Base-by-base conservation (phyloP, 2,329 filamentous ascomycete genomes). In the Myotisia sp. region DNA sequence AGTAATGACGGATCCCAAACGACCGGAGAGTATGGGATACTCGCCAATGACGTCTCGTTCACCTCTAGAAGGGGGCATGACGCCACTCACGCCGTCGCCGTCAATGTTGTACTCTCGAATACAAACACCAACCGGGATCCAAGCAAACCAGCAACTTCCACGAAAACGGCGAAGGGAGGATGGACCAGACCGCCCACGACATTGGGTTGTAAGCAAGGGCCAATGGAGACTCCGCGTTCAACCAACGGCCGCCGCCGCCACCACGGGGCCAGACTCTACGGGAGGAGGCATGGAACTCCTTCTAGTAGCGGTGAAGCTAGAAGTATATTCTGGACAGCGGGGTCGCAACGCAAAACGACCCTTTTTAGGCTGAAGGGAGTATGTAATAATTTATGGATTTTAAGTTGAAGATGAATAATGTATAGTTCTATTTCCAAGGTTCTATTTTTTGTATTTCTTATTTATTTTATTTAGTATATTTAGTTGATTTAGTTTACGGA, bases 171-270 rank as follows among this genome's bases (percentile, higher is more conserved):
- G 29, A 55, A 70, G 42, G 64, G 68, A 51, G 52, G 68, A 39
- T 55, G 62, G 37, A 56, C 68, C 42, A 33, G 34, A 45, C 9
- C 40, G 33, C 54, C 26, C 63, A 17, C 39, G 48, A 33, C 50
- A 49, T 39, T 84, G 79, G 78, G 62, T 74, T 23, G 63, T 86
- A 13, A 66, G 62, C 38, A 77, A 64, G 10, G 79, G 77, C 1
- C 79, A 82, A 53, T 86, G 79, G 78, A 65, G 78, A 38, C 51
- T 85, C 44, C 66, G 71, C 26, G 71, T 92, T 18, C 75, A 79
- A 48, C 55, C 58, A 5, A 52, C 53, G 7, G 38, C 34, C 13
- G 39, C 43, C 9, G 26, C 37, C 6, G 55, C 55, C 9, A 51
- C 57, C 2, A 57, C 47, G 37, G n/a, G 29, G 3, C 23, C 30